Conservation (phyloP, 2,329 filamentous ascomycete genomes). For the Calcarisporium arbuscula region DNA sequence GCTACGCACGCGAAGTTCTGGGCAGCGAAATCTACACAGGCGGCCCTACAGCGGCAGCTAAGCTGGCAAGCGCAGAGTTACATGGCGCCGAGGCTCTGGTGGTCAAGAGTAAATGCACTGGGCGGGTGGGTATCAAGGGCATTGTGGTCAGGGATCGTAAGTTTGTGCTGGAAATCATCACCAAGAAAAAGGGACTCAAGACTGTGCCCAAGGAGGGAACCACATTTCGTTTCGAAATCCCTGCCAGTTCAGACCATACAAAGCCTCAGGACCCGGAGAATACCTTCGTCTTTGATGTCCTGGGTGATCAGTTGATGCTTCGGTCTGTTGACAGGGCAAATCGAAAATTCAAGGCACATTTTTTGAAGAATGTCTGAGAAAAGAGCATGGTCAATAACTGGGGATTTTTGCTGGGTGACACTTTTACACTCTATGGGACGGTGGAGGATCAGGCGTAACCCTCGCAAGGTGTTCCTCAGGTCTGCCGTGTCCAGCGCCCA, state of each 20-base stretch:
- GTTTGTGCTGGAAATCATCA: conserved; percentile 81
- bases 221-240: conserved; percentile 71
- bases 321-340: conserved; percentile 79
- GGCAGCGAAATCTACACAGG: conserved; percentile 53
- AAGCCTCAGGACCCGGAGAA: conserved; percentile 14
- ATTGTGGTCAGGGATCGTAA: conserved; percentile 87
- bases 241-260: too few species aligned
- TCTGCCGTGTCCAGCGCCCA: too few species aligned
- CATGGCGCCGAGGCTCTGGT: conserved; percentile 83
- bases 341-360: conserved; percentile 86
- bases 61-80: conserved; percentile 80
- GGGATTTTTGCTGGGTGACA: too few species aligned
- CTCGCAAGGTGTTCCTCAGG: too few species aligned
- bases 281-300: conserved; percentile 69
- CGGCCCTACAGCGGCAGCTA: conserved; percentile 57
- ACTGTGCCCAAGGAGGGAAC: conserved; percentile 85
- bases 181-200: conserved; percentile 63
- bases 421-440: too few species aligned
- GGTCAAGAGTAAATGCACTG: conserved; percentile 71
- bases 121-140: conserved; percentile 75
- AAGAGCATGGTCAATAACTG: neutral
- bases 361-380: conserved; percentile 63
- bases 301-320: conserved; percentile 81
- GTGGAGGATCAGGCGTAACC: too few species aligned
- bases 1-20: conserved; percentile 78